Evolutionary conservation across 129 eudicot species (phyloP).

Genomic region (Smallanthus sonchifolius): DNA sequence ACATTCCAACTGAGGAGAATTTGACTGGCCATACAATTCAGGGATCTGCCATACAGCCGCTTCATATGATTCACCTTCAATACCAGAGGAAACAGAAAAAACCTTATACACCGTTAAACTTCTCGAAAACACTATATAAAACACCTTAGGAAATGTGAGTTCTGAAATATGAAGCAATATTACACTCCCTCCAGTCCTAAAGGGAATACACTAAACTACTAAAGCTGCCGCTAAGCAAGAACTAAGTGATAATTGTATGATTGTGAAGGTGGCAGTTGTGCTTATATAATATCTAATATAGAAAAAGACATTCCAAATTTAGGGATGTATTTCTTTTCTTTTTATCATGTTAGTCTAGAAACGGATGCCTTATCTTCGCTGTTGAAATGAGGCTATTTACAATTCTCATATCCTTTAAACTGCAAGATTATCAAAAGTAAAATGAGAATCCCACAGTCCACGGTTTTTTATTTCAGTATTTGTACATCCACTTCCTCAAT

Average conservation of each 20-base stretch:
- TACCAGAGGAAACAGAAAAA: conserved; percentile 5
- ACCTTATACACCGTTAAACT: conserved; percentile 8
- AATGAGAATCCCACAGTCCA: neutral
- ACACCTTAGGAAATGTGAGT: neutral
- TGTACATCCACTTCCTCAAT: conserved; percentile 2
- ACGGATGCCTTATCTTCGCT: neutral
- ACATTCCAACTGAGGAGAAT: conserved; percentile 84
- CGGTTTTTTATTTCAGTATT: neutral
- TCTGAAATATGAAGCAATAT: neutral
- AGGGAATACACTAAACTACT: neutral
- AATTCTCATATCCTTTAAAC: neutral
- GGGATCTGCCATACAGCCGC: conserved; percentile 98
- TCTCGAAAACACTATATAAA: neutral
- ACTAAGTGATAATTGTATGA: neutral
- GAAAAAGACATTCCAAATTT: neutral
- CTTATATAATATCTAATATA: neutral
- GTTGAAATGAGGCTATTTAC: neutral
- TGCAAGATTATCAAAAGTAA: conserved; percentile 4
- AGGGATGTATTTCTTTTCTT: neutral
- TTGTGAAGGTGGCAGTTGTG: neutral
- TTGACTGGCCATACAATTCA: conserved; percentile 87
- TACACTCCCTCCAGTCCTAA: neutral
- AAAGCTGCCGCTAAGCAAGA: neutral
- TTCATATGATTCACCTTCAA: conserved; percentile 85
- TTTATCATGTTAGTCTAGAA: conserved; percentile 9